A percentile compares a stretch with the other conserved stretches of the same genome.
Evolutionary conservation across 2,329 filamentous ascomycete genomes (phyloP).

Genomic region (Metarhizium humberi): DNA sequence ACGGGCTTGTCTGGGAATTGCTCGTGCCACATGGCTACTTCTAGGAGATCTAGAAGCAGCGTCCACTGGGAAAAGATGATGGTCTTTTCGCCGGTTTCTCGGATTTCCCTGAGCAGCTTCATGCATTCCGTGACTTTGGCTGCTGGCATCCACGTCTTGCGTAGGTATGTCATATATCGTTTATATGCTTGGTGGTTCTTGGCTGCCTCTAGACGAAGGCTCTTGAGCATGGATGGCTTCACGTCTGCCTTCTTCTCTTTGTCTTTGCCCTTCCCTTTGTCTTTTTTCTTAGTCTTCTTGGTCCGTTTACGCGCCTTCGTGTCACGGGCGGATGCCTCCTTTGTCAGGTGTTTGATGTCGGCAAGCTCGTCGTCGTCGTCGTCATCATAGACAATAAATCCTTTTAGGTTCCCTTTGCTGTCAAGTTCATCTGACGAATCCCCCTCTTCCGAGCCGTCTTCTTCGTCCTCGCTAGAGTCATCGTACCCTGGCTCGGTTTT

Average conservation of each 20-base stretch:
- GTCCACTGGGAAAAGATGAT: conserved; percentile 77
- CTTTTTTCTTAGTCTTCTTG: conserved; percentile 8
- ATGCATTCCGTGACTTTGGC: conserved; percentile 77
- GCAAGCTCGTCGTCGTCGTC: conserved; percentile 11
- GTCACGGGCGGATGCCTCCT: conserved; percentile 10
- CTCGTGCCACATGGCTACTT: conserved; percentile 60
- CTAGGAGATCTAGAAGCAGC: conserved; percentile 61
- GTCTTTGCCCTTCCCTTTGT: conserved; percentile 18
- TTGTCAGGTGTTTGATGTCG: background rate
- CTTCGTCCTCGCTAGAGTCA: conserved; percentile 18
- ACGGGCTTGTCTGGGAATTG: conserved; percentile 51
- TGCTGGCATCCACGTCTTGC: conserved; percentile 62
- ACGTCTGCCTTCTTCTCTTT: conserved; percentile 34
- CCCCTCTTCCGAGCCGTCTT: conserved; percentile 10
- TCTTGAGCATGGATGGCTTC: conserved; percentile 47
- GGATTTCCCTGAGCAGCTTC: conserved; percentile 59
- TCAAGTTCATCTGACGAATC: conserved; percentile 13
- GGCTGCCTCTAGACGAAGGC: conserved; percentile 55
- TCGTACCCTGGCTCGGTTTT: conserved; percentile 29
- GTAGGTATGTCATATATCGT: conserved; percentile 60
- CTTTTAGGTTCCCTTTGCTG: conserved; percentile 23
- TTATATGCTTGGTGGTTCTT: conserved; percentile 56
- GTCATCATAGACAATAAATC: conserved; percentile 21
- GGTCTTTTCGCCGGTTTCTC: conserved; percentile 55
- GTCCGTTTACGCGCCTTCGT: conserved; percentile 2